Base-by-base conservation (phyloP, 2,329 filamentous ascomycete species). In the Chrysoporthe deuterocubensis region DNA sequence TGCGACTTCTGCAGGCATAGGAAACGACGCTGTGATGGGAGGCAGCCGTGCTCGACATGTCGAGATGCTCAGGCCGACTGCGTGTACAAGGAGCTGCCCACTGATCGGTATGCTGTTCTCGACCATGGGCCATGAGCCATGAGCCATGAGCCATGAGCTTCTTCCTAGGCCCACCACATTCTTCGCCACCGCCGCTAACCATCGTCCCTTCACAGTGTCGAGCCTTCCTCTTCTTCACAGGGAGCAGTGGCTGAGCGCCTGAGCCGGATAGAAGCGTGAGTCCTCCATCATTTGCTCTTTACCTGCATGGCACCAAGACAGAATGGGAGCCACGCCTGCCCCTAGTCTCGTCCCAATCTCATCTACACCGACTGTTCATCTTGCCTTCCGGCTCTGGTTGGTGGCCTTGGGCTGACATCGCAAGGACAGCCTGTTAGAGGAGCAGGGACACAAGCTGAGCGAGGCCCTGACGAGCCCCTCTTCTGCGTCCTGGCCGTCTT, bases 1-100 rank as follows among this genome's bases (percentile, higher is more conserved):
- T 81, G 79, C 71, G 79, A 81, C 70, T 80, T 80, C 68, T 80
- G 78, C 71, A 66, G 79, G 57, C 76, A 79, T 67, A 74, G 78
- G 42, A 81, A 81, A 70, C 74, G 78, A 64, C 73, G 77, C 65
- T 81, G 78, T 70, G 78, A 80, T 65, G 78, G 78, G 46, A 76
- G 79, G 65, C 75, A 72, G 50, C 78, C 79, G 8, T 81, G 79
- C 67, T 78, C 77, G 57, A 80, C 78, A 2, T 81, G 79, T 68
- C 71, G 71, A 52, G 78, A 80, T 54, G 78, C 78, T 34, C 77
- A 77, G 40, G 78, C 78, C 52, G 76, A 79, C 67, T 81, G 79
- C 62, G 75, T 76, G 8, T 81, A 80, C 73, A 79, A 80, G 65
- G 78, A 81, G 42, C 72, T 80, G 2, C 77, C 78, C 0, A 68